Evolutionary conservation across 2,329 filamentous ascomycete species (phyloP).

Genomic region (Arthrocladium fulminans): DNA sequence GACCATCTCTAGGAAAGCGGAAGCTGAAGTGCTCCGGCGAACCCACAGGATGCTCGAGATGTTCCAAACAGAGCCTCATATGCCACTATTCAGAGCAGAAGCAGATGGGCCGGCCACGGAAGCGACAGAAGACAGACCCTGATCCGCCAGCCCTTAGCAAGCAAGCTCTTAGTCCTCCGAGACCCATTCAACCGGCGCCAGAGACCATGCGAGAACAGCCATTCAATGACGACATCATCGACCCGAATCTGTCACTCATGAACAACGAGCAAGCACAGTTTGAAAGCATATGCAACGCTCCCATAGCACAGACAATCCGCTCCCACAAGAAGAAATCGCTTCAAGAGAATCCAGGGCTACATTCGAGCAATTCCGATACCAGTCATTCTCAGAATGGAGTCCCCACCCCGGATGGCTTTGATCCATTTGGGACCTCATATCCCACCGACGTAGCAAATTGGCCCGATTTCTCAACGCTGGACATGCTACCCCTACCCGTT

Average conservation of each 20-base stretch:
- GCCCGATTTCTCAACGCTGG: constrained; percentile 33
- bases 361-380: constrained; percentile 3
- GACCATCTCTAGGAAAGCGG: constrained; percentile 31
- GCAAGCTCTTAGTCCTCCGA: constrained; percentile 1
- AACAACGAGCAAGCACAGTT: constrained; percentile 17
- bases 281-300: constrained; percentile 18
- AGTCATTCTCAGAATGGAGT: constrained; percentile 3
- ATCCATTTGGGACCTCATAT: constrained; percentile 20
- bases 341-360: constrained; percentile 1
- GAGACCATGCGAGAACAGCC: background rate
- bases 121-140: constrained; percentile 30
- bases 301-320: constrained; percentile 14
- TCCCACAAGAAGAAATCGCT: background rate
- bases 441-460: constrained; percentile 28
- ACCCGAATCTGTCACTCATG: constrained; percentile 12
- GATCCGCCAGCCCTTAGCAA: background rate
- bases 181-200: constrained; percentile 5
- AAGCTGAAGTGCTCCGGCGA: constrained; percentile 43
- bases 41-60: constrained; percentile 34
- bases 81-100: constrained; percentile 42
- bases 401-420: constrained; percentile 11
- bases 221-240: constrained; percentile 6
- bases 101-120: constrained; percentile 40
- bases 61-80: constrained; percentile 32
- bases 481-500: constrained; percentile 17